These are phyloP conservation scores for Cystofilobasidium capitatum DNA, from an alignment of 768 basidiomycete species.

Conservation along the genomic window DNA sequence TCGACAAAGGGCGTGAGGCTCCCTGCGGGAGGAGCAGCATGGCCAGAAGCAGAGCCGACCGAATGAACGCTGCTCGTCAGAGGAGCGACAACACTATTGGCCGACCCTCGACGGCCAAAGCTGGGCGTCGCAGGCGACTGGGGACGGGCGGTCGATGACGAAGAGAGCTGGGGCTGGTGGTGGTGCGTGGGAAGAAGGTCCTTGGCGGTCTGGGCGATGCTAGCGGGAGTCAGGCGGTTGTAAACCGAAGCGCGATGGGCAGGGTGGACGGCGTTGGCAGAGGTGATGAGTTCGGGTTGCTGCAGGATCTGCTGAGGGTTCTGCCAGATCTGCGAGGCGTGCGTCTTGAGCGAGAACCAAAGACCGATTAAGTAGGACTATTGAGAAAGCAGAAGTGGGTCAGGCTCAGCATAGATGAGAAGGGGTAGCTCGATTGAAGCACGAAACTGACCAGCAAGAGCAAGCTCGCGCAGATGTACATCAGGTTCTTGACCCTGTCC, in stretches of 20 bases:
- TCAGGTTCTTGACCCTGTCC: conserved; percentile 82
- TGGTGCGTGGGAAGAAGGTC: conserved; percentile 17
- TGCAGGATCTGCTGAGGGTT: conserved; percentile 54
- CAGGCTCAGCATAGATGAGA: not conserved
- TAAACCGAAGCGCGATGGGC: conserved; percentile 36
- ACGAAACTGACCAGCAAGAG: conserved; percentile 60
- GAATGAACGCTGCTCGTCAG: conserved; percentile 12
- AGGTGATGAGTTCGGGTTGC: conserved; percentile 7
- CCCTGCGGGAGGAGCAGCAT: conserved; percentile 15
- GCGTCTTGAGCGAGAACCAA: conserved; percentile 97
- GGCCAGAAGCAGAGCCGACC: not conserved
- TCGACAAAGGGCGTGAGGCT: conserved; percentile 35
- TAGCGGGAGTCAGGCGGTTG: conserved; percentile 37
- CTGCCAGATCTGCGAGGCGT: conserved; percentile 98
- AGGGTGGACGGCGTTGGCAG: conserved; percentile 31
- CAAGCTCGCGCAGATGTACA: conserved; percentile 90
- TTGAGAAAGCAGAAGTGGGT: not conserved
- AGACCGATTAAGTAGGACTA: conserved; percentile 94
- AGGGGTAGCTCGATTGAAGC: not conserved
- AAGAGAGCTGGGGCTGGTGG: not conserved
- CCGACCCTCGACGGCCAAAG: not conserved
- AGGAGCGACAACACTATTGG: not conserved
- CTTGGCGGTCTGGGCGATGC: conserved; percentile 2
- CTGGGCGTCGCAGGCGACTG: not conserved
- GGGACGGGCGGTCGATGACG: not conserved